phyloP scores from a whole-genome alignment of 2,329 filamentous ascomycete species.

The Botrytis porri region DNA sequence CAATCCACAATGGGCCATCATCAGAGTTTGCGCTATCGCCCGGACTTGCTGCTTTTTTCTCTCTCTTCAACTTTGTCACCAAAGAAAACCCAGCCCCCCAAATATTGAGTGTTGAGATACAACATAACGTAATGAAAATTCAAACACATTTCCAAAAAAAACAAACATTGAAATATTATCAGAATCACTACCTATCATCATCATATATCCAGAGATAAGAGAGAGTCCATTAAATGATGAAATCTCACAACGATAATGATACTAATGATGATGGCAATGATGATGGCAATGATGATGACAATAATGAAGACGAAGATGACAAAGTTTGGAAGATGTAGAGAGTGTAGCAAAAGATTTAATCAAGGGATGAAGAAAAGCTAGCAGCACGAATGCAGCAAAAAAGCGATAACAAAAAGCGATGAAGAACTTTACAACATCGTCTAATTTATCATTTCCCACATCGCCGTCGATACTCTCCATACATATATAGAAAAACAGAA shows the following conservation, averaged over 20 bases:
- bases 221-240: not conserved
- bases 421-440: slow-evolving; percentile 21
- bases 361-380: not conserved
- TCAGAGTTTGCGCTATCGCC: slow-evolving; percentile 32
- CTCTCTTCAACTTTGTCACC: slow-evolving; percentile 18
- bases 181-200: not conserved
- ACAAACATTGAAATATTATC: not conserved
- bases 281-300: not conserved
- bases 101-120: slow-evolving; percentile 18
- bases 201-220: not conserved
- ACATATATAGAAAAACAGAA: not conserved
- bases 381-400: not conserved
- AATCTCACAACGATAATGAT: not conserved
- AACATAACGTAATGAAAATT: slow-evolving; percentile 20
- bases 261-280: not conserved
- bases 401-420: slow-evolving; percentile 9
- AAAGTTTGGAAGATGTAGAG: not conserved
- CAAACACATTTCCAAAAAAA: not conserved
- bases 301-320: not conserved
- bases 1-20: slow-evolving; percentile 13
- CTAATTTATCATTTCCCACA: not conserved
- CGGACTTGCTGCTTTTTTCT: slow-evolving; percentile 26
- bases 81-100: slow-evolving; percentile 21
- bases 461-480: not conserved
- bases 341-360: not conserved